Percentiles rank a stretch among this genome's conserved stretches.
Evolutionary conservation across 202 grass and related monocot genomes (phyloP).

Genomic region (Carex arenaria): DNA sequence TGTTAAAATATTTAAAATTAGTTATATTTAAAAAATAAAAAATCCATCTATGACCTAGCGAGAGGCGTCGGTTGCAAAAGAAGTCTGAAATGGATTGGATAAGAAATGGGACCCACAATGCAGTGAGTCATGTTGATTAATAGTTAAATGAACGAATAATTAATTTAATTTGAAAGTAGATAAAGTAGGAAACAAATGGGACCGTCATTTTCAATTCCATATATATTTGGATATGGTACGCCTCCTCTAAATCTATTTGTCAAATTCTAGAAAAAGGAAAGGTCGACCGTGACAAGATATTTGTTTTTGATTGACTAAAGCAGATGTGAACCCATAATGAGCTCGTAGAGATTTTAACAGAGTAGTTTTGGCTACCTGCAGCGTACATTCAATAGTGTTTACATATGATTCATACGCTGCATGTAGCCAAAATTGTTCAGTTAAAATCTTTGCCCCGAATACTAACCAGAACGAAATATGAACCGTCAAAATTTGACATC

Average conservation of each 20-base stretch:
- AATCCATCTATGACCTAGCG: background rate
- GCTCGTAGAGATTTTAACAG: no score
- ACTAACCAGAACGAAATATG: no score
- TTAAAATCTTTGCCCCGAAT: no score
- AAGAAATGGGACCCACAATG: background rate
- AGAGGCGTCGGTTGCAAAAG: background rate
- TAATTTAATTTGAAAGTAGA: background rate
- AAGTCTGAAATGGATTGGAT: background rate
- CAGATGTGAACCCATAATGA: background rate
- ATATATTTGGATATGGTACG: constrained; percentile 9
- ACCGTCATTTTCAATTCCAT: background rate
- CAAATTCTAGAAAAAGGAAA: background rate
- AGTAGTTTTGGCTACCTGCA: no score
- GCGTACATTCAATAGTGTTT: no score
- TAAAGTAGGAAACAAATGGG: background rate
- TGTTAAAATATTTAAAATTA: no score
- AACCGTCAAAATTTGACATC: no score
- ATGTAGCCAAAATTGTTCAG: no score
- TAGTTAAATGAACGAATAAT: background rate
- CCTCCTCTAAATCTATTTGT: background rate
- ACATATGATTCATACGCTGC: no score
- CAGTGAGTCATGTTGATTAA: background rate
- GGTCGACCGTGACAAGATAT: background rate
- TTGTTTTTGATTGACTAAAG: background rate
- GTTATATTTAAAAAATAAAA: no score